Conservation (phyloP, 2,329 filamentous ascomycete species). For the Phyllosticta paracitricarpa region DNA sequence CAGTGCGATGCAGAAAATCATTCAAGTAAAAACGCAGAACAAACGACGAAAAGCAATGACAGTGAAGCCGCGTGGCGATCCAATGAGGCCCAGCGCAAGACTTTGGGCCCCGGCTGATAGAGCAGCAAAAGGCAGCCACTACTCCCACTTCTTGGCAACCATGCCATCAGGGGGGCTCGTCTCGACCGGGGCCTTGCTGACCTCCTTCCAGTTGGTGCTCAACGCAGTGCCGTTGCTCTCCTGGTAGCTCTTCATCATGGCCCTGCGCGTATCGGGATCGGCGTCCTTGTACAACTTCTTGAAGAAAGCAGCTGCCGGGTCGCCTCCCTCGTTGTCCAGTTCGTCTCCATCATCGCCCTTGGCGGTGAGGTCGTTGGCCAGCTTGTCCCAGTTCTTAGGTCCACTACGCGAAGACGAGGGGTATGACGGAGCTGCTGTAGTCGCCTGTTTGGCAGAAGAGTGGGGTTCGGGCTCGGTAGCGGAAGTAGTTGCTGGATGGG, state of each 20-base stretch:
- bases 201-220: slow-evolving; percentile 86
- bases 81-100: background rate
- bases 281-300: slow-evolving; percentile 74
- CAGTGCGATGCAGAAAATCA: background rate
- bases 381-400: slow-evolving; percentile 84
- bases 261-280: slow-evolving; percentile 69
- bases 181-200: slow-evolving; percentile 61
- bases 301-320: slow-evolving; percentile 71
- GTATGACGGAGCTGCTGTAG: slow-evolving; percentile 49
- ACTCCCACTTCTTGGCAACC: slow-evolving; percentile 56
- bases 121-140: no score
- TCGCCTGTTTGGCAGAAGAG: slow-evolving; percentile 15
- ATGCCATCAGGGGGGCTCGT: slow-evolving; percentile 67
- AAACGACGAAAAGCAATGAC: no score
- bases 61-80: background rate
- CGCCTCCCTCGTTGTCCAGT: slow-evolving; percentile 33
- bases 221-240: slow-evolving; percentile 91
- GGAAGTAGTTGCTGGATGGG: slow-evolving; percentile 10
- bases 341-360: slow-evolving; percentile 16
- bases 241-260: slow-evolving; percentile 95
- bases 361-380: slow-evolving; percentile 43
- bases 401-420: slow-evolving; percentile 78
- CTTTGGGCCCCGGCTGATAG: no score
- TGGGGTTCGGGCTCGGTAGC: slow-evolving; percentile 4
- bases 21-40: background rate